A percentile compares a stretch with the other conserved stretches of the same genome.
These are phyloP conservation scores for Mortierella claussenii DNA, from an alignment of 192 early-diverging fungal genomes.

Conservation along the genomic window DNA sequence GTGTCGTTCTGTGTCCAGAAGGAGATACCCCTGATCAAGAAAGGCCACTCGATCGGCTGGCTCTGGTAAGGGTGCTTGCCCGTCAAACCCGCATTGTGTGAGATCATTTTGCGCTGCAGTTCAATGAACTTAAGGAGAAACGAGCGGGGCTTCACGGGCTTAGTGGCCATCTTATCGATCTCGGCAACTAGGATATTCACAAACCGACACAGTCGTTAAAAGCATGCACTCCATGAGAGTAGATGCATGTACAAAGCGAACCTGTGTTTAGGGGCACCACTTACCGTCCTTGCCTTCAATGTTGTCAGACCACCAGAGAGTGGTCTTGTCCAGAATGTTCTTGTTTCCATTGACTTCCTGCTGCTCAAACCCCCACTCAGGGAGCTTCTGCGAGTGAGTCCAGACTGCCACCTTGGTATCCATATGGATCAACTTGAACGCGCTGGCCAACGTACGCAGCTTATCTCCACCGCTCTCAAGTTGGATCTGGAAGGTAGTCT, in stretches of 20 bases:
- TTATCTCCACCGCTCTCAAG: constrained; percentile 65
- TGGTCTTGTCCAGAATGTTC: constrained; percentile 74
- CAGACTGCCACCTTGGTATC: constrained; percentile 83
- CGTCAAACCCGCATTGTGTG: constrained; percentile 89
- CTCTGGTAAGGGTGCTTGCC: constrained; percentile 93
- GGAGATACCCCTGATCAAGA: constrained; percentile 87
- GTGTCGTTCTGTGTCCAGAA: constrained; percentile 89
- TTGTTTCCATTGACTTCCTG: constrained; percentile 96
- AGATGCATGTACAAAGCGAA: too few species aligned
- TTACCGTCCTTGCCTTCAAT: constrained; percentile 81
- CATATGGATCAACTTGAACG: constrained; percentile 80
- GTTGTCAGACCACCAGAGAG: constrained; percentile 83
- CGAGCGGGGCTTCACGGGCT: constrained; percentile 61
- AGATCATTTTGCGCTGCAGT: constrained; percentile 89
- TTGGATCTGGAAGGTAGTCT: constrained; percentile 67
- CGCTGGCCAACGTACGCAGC: constrained; percentile 67
- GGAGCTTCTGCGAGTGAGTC: constrained; percentile 74
- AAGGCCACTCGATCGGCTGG: constrained; percentile 86
- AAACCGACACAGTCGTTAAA: too few species aligned
- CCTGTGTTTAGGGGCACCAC: too few species aligned
- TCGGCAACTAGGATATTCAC: constrained; percentile 54
- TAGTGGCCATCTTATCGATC: constrained; percentile 58
- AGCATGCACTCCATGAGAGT: too few species aligned
- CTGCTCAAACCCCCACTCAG: constrained; percentile 90
- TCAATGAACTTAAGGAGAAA: constrained; percentile 91